These are phyloP conservation scores for Trametes sp. DNA, from an alignment of 1,284 basidiomycete genomes.

Conservation along the genomic window DNA sequence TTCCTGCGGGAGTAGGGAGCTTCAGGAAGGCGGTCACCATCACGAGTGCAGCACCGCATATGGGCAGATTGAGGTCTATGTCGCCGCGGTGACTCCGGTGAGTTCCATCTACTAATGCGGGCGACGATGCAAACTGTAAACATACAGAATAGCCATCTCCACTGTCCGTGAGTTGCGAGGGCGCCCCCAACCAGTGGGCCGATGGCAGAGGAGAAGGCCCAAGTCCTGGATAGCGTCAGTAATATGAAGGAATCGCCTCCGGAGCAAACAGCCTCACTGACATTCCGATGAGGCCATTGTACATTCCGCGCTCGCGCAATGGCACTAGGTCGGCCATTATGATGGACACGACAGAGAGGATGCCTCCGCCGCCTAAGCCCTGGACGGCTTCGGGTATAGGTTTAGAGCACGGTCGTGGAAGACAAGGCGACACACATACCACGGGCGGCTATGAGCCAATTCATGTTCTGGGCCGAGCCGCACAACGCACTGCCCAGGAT, in stretches of 20 bases:
- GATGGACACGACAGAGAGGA: slow-evolving; percentile 42
- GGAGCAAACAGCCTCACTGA: not conserved
- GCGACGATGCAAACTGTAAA: not conserved
- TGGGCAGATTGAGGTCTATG: slow-evolving; percentile 30
- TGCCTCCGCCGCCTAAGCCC: slow-evolving; percentile 55
- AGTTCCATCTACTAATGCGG: no score
- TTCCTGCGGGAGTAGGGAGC: slow-evolving; percentile 38
- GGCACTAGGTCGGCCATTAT: slow-evolving; percentile 33
- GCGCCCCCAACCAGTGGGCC: slow-evolving; percentile 29
- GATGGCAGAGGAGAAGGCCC: slow-evolving; percentile 17
- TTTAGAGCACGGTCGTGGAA: slow-evolving; percentile 42
- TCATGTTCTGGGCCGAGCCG: slow-evolving; percentile 51
- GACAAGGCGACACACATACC: slow-evolving; percentile 43
- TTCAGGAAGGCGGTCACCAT: slow-evolving; percentile 31
- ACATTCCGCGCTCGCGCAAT: slow-evolving; percentile 29
- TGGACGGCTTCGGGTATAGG: slow-evolving; percentile 44
- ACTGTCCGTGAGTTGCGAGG: slow-evolving; percentile 24
- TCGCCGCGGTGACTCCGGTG: no score
- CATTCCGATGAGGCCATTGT: slow-evolving; percentile 29
- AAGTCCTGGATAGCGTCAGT: slow-evolving; percentile 14
- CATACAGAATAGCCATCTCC: slow-evolving; percentile 38
- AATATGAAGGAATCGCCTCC: not conserved
- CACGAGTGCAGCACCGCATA: slow-evolving; percentile 26
- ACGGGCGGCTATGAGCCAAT: slow-evolving; percentile 13
- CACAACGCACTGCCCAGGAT: slow-evolving; percentile 40